phyloP scores from a whole-genome alignment of 2,329 filamentous ascomycete species.

The Rhynchosporium graminicola region DNA sequence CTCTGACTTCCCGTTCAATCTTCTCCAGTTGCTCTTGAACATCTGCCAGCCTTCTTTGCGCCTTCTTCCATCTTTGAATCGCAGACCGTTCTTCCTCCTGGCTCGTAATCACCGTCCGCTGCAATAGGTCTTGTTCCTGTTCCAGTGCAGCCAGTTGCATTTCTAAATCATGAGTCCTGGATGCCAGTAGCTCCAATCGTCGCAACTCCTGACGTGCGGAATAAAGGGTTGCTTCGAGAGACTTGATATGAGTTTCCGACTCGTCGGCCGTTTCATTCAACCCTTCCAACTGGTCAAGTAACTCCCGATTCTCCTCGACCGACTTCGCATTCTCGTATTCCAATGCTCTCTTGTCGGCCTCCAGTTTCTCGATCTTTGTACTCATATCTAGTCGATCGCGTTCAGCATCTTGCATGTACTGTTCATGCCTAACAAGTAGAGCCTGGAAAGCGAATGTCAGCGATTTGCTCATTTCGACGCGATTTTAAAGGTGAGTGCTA shows the following conservation, averaged over 20 bases:
- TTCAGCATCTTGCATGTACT: constrained; percentile 91
- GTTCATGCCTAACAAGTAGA: constrained; percentile 86
- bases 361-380: constrained; percentile 72
- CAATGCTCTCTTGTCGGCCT: constrained; percentile 70
- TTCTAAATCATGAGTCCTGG: constrained; percentile 77
- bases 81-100: constrained; percentile 78
- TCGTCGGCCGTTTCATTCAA: constrained; percentile 78
- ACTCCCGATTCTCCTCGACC: constrained; percentile 77
- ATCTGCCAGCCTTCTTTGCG: constrained; percentile 74
- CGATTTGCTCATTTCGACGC: constrained; percentile 41
- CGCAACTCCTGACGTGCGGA: constrained; percentile 77
- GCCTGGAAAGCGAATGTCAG: constrained; percentile 82
- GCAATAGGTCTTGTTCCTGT: constrained; percentile 73
- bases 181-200: constrained; percentile 70
- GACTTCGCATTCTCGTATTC: constrained; percentile 76
- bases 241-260: constrained; percentile 77
- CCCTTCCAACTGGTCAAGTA: constrained; percentile 81
- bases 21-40: constrained; percentile 86
- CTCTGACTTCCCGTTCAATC: constrained; percentile 79
- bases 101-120: constrained; percentile 65
- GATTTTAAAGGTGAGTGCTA: constrained; percentile 1
- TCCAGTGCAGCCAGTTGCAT: constrained; percentile 78
- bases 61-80: constrained; percentile 79
- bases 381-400: constrained; percentile 75
- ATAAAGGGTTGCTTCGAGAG: constrained; percentile 73